Percentiles rank a stretch among this genome's conserved stretches.
Conservation (phyloP, 768 basidiomycete genomes). For the Leccinum obscurum region DNA sequence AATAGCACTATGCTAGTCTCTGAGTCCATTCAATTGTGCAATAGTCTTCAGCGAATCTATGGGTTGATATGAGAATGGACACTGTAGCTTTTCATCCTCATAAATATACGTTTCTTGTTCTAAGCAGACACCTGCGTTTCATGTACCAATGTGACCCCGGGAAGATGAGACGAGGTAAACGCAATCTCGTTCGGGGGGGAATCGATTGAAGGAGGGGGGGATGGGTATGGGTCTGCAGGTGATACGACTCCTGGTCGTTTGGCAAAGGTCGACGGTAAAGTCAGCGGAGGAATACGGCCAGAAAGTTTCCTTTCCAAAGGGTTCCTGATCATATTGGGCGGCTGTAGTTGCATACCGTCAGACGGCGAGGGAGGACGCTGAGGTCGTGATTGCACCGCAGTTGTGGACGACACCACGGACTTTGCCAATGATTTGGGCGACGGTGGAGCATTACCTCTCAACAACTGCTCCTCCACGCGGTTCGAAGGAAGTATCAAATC, state of each 20-base stretch:
- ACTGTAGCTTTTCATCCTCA: conserved; percentile 10
- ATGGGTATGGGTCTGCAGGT: conserved; percentile 48
- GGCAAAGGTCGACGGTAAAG: conserved; percentile 19
- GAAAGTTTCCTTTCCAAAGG: conserved; percentile 22
- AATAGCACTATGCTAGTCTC: background rate
- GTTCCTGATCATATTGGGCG: conserved; percentile 1
- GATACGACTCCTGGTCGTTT: conserved; percentile 27
- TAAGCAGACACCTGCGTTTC: conserved; percentile 21
- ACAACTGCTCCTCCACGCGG: conserved; percentile 55
- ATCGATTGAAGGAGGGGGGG: conserved; percentile 42
- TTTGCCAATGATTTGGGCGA: conserved; percentile 10
- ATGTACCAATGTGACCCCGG: conserved; percentile 5
- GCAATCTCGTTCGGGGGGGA: conserved; percentile 25
- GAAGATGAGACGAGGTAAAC: conserved; percentile 9
- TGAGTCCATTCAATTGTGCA: background rate
- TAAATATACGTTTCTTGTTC: conserved; percentile 26
- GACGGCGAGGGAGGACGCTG: conserved; percentile 9
- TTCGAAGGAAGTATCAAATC: conserved; percentile 71
- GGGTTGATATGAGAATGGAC: conserved; percentile 2
- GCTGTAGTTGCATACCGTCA: conserved; percentile 4
- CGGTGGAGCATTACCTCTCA: conserved; percentile 41
- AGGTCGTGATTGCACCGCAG: conserved; percentile 27
- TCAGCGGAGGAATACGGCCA: conserved; percentile 19
- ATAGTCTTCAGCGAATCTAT: conserved; percentile 1
- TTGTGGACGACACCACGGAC: conserved; percentile 20